Conservation (phyloP, 73 alveolate genomes). For the Breviolum minutum region DNA sequence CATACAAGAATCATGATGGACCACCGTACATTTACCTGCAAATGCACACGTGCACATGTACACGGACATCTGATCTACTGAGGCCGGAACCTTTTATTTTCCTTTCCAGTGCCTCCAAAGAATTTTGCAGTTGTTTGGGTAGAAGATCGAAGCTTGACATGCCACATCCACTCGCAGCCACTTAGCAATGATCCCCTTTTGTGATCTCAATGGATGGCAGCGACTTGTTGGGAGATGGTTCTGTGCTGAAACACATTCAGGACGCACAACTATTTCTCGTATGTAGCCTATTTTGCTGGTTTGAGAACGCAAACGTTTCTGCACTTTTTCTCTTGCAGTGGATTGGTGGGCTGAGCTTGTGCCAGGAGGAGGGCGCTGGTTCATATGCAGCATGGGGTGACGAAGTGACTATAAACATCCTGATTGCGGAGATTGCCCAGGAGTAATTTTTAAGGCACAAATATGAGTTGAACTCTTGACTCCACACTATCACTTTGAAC, state of each 20-base stretch:
- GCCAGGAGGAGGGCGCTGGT: slow-evolving; percentile 32
- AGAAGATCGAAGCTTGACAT: too few species aligned
- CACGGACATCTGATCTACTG: too few species aligned
- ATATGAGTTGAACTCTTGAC: neutral
- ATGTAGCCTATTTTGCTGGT: neutral
- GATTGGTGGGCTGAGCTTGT: neutral
- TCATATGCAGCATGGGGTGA: slow-evolving; percentile 30
- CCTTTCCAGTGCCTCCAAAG: too few species aligned
- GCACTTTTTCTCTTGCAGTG: neutral
- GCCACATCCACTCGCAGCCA: too few species aligned
- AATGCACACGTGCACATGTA: too few species aligned
- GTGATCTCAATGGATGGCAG: neutral
- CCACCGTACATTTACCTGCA: too few species aligned
- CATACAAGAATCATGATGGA: too few species aligned
- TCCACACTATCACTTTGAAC: too few species aligned
- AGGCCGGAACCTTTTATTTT: too few species aligned
- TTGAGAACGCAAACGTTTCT: neutral
- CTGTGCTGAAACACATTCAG: slow-evolving; percentile 1
- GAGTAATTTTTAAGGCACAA: neutral
- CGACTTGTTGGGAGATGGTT: neutral
- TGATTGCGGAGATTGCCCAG: neutral
- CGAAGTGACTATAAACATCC: slow-evolving; percentile 2
- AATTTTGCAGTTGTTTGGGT: too few species aligned
- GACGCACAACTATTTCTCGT: neutral
- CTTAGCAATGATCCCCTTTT: neutral